Evolutionary conservation across 164 flowering plant genomes (phyloP), one percentile per base, ranked within the genome.

Genomic region (Macadamia integrifolia): DNA sequence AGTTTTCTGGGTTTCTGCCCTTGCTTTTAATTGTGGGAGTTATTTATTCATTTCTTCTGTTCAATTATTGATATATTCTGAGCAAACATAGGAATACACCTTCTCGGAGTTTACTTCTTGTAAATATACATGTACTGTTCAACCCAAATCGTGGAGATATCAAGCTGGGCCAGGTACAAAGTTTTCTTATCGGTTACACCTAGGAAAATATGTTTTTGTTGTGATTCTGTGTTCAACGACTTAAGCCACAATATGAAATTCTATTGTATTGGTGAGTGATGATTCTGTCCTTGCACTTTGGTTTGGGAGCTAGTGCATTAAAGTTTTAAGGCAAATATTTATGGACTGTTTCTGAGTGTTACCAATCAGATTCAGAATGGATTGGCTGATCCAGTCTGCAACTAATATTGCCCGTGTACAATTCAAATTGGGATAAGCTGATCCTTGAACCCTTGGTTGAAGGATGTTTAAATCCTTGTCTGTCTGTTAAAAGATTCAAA

Each of bases 71-170:
- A 69, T 35, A 0, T 29, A 17, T 23, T 55, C 40, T 58, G 44
- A 31, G 61, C 52, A 58, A 64, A 40, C 79, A 2, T 72, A 85
- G 90, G 83, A 40, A 63, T 68, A 67, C 58, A 44, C 32, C 64
- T n/a, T 64, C 76, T 61, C 82, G 81, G 67, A 75, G 70, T 62
- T 57, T 93, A 49, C 67, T 93, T 64, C 83, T 93, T 72, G 97
- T 92, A 65, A 93, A 93, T 75, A 89, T 84, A 74, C 98, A 93
- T 65, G 84, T 84, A 23, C 86, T 93, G 17, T 93, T 81, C 80
- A 93, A 93, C 70, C 98, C 97, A 35, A 89, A 82, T 43, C 96
- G 96, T 63, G 98, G 97, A 79, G 96, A 93, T 72, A 82, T 93
- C 79, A 91, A 93, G 75, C 80, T 93, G 55, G 98, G 97, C 14